These are phyloP conservation scores for Penicillium sp. DNA, from an alignment of 2,329 filamentous ascomycete genomes.

Conservation along the genomic window DNA sequence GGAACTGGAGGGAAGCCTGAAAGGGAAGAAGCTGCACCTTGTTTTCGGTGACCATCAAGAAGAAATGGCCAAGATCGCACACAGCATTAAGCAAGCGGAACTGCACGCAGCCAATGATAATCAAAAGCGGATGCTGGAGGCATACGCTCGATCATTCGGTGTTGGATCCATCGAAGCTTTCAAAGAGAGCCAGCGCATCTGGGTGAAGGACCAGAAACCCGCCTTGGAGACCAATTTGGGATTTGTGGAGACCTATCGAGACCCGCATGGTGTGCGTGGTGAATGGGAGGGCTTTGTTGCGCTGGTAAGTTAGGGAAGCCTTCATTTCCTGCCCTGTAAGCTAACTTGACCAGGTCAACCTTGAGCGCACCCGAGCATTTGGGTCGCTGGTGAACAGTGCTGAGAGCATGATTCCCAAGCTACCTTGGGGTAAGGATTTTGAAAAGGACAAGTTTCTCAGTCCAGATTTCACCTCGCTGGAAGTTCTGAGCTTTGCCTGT, in stretches of 20 bases:
- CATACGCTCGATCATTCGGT: slow-evolving; percentile 69
- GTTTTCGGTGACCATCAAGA: slow-evolving; percentile 68
- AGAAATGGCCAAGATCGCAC: slow-evolving; percentile 63
- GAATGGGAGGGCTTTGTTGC: slow-evolving; percentile 84
- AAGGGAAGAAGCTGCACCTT: slow-evolving; percentile 63
- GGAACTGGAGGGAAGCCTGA: slow-evolving; percentile 54
- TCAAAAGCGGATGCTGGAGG: slow-evolving; percentile 65
- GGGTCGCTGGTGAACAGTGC: slow-evolving; percentile 76
- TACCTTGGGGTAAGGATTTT: slow-evolving; percentile 83
- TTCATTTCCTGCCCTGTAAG: slow-evolving; percentile 19
- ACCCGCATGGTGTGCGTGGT: slow-evolving; percentile 71
- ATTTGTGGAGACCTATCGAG: slow-evolving; percentile 80
- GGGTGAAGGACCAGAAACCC: slow-evolving; percentile 78
- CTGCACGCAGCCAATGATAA: slow-evolving; percentile 66
- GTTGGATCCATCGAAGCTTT: slow-evolving; percentile 69
- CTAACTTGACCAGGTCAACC: slow-evolving; percentile 56
- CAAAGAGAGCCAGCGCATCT: slow-evolving; percentile 72
- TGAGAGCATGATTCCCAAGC: slow-evolving; percentile 73
- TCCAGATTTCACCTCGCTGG: slow-evolving; percentile 91
- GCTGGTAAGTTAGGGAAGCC: slow-evolving; percentile 36
- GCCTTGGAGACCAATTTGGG: slow-evolving; percentile 75
- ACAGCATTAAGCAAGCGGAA: slow-evolving; percentile 62
- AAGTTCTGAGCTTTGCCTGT: slow-evolving; percentile 75
- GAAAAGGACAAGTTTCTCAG: slow-evolving; percentile 95
- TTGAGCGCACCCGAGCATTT: slow-evolving; percentile 84